Base-by-base conservation (phyloP, 371 early-diverging fungal genomes). In the Apophysomyces trapeziformis region DNA sequence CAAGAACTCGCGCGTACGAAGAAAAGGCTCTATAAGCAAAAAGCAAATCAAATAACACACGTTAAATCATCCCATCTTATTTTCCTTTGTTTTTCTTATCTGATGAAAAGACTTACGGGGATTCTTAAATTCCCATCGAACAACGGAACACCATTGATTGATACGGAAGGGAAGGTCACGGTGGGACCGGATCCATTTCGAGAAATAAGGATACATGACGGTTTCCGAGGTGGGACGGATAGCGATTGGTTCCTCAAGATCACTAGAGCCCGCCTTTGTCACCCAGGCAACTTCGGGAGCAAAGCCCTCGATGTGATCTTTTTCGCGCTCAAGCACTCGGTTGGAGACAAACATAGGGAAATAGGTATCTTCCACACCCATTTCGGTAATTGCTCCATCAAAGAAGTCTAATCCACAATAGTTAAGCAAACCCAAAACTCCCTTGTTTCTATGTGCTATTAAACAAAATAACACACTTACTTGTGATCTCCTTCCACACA, bases 271-370 rank as follows among this genome's bases (percentile, higher is more conserved):
- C 65, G 98, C 97, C 75, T 90, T 93, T 54, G 99, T 99, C 35
- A 99, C 99, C 99, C 99, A 99, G 36, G 99, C 99, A 18, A 99
- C 98, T 82, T 99, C 99, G 43, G 99, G 99, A 38, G 99, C 95
- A 77, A 99, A 99, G 26, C 99, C 99, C 74, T 98, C 99, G 67
- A 99, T 90, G 81, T 99, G 99, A 68, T 97, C 96, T 90, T 99
- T 99, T 79, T 99, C 99, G 72, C 90, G 91, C 72, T 99, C 94
- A 68, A 99, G 83, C 50, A 90, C 91, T 68, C 85, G 79, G 74
- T 91, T 89, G 36, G 99, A 92, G 13, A 99, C 96, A 77, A 99
- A 97, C 99, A 99, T 98, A 68, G 99, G 99, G 90, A 99, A 99
- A 80, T 99, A 99, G 69, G 94, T 92, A 79, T 99, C 96, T 73